Base-by-base conservation (phyloP, 805 yeast species). In the Barnettozyma sucrosica region DNA sequence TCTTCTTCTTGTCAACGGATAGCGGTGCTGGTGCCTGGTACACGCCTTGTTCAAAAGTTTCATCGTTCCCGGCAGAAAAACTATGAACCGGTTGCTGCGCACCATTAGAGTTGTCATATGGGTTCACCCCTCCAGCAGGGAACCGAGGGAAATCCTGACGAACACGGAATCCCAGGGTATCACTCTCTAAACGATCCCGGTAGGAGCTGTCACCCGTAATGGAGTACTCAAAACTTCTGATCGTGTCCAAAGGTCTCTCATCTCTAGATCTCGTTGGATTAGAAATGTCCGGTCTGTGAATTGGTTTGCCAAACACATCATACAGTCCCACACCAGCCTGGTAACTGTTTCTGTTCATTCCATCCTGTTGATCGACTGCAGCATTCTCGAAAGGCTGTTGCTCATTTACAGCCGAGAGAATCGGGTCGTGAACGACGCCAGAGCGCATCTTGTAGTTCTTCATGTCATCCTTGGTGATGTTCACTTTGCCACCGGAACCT, bases 191-290 rank as follows among this genome's bases (percentile, higher is more conserved):
- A 58, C 86, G 89, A 48, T 88, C 93, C 46, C 83, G 80, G 71
- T 86, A 84, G 11, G 78, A 66, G 49, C 75, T 69, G 66, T 93
- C 99, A 45, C 96, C 96, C 7, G 96, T 88, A 54, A 93, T 89
- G 34, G 97, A 83, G 63, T 84, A 93, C 71, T 93, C 98, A 67
- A 93, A 93, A 5, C 87, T 76, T 57, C 98, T 76, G 59, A 93
- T 90, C 2, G 99, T 93, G 66, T 95, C 99, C 59, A 93, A 71
- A 4, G 99, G 99, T 60, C 99, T 80, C 68, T 93, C 99, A 65
- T 90, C 92, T 66, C 99, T 79, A 19, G 85, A 69, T 60, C 99
- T 78, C 7, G 97, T 83, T 25, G 99, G 99, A 63, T 93, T 93
- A 34, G 96, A 88, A 56, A 85, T 74, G 64, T 93, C 99, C 7